These are phyloP conservation scores for Mangifera indica DNA, from an alignment of 345 rosid genomes.

Conservation along the genomic window DNA sequence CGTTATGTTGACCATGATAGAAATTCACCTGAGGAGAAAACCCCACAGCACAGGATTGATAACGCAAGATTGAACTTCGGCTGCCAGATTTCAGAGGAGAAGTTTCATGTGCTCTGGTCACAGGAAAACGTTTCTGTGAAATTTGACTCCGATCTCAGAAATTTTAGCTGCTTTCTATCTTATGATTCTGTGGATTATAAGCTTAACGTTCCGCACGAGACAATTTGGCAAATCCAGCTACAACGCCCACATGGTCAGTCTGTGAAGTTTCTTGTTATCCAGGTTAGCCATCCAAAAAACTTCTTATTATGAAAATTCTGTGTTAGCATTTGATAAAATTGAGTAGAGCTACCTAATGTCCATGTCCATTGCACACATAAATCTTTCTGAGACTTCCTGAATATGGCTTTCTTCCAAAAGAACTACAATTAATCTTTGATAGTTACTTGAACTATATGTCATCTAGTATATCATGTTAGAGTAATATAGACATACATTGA, in stretches of 20 bases:
- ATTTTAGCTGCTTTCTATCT: slow-evolving; percentile 24
- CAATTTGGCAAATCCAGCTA: slow-evolving; percentile 42
- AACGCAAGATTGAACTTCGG: slow-evolving; percentile 34
- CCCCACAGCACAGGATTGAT: slow-evolving; percentile 18
- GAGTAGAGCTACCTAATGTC: not conserved
- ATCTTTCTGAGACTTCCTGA: not conserved
- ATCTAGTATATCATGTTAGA: no score
- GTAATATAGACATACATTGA: no score
- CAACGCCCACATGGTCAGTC: slow-evolving; percentile 19
- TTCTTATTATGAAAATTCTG: no score
- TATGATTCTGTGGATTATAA: slow-evolving; percentile 24
- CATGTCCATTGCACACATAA: no score
- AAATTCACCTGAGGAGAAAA: slow-evolving; percentile 30
- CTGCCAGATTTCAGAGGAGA: slow-evolving; percentile 32
- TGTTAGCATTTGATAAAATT: not conserved
- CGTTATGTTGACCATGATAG: slow-evolving; percentile 20
- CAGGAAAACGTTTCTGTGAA: slow-evolving; percentile 25
- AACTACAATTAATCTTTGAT: no score
- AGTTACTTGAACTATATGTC: no score
- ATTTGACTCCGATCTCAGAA: slow-evolving; percentile 32
- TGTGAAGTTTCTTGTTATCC: slow-evolving; percentile 37
- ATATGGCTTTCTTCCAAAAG: not conserved
- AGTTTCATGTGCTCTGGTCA: slow-evolving; percentile 37
- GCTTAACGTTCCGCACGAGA: slow-evolving; percentile 47
- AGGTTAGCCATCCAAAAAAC: slow-evolving; percentile 25